These are phyloP conservation scores for Abrus pulchellus DNA, from an alignment of 306 rosid genomes.

Conservation along the genomic window DNA sequence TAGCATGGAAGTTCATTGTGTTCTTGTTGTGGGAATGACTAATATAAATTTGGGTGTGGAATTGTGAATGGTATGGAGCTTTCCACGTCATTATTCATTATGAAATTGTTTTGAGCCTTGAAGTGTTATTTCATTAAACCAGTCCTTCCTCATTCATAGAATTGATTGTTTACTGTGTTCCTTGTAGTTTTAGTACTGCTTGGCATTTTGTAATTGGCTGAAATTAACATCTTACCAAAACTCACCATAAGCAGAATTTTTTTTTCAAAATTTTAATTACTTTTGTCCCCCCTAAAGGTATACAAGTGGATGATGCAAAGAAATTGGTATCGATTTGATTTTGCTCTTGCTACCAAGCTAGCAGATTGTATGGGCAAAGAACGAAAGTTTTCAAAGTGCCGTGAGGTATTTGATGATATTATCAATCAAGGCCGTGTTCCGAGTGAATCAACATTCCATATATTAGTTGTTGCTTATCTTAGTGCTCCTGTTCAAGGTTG, in stretches of 20 bases:
- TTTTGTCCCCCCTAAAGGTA: slow-evolving; percentile 58
- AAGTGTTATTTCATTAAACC: slow-evolving; percentile 9
- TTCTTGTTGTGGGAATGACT: neutral
- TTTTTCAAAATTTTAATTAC: slow-evolving; percentile 3
- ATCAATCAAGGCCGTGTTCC: slow-evolving; percentile 94
- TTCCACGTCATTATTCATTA: neutral
- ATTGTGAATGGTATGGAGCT: slow-evolving; percentile 31
- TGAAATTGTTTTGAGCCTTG: slow-evolving; percentile 6
- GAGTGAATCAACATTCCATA: slow-evolving; percentile 90
- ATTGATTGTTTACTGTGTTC: slow-evolving; percentile 31
- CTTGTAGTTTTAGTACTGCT: neutral
- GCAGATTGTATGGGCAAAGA: slow-evolving; percentile 96
- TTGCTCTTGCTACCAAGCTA: slow-evolving; percentile 84
- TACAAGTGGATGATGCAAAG: slow-evolving; percentile 98
- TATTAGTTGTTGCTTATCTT: slow-evolving; percentile 87
- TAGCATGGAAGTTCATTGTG: neutral
- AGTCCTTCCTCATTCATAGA: neutral
- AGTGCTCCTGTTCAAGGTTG: slow-evolving; percentile 82
- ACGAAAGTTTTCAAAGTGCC: slow-evolving; percentile 86
- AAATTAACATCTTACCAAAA: slow-evolving; percentile 21
- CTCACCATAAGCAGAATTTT: slow-evolving; percentile 27
- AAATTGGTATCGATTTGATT: slow-evolving; percentile 82
- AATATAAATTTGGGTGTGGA: neutral
- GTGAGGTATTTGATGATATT: slow-evolving; percentile 89
- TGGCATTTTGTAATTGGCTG: slow-evolving; percentile 25